Evolutionary conservation across 139 green algal species (phyloP), one percentile per base, ranked within the genome.

Genomic region (Astrephomene gubernaculifera): DNA sequence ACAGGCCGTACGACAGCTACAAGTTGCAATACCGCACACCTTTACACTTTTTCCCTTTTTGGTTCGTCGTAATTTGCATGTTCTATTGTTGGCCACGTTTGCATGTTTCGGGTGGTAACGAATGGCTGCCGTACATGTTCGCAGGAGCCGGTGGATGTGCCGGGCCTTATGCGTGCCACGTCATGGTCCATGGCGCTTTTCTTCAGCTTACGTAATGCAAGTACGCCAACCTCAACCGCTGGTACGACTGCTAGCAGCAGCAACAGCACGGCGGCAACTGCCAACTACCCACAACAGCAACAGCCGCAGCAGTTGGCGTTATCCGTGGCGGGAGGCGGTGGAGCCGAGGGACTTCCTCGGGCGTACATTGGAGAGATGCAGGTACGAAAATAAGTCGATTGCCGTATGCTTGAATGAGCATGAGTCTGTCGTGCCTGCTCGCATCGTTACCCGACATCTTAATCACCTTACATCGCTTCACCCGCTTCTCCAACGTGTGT

Each of bases 121-220:
- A 12, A 57, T 17, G 17, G 12, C 49, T 57, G 49, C 49, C 49
- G 49, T 17, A 17, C 49, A 57, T n/a, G n/a, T n/a, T n/a, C 81
- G 8, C 93, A 96, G 81, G 86, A 79, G 17, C 86, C 91, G 0
- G 80, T 96, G 21, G 82, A 92, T 53, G 74, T 91, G 14, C 89
- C 84, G 10, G 65, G 69, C 43, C 29, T 89, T 35, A 83, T 92
- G 87, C 70, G 73, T 43, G 54, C 80, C 57, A 78, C 87, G 33
- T 81, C 82, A 45, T 90, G 82, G 82, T 45, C 35, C 14, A 38
- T 92, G 36, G 79, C 64, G 21, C 83, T 92, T 27, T n/a, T n/a
- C n/a, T n/a, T n/a, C n/a, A n/a, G n/a, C n/a, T n/a, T n/a, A n/a
- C n/a, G n/a, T n/a, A n/a, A n/a, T n/a, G n/a, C n/a, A n/a, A n/a